Evolutionary conservation across 306 rosid species (phyloP).

Genomic region (Vigna nakashimae): DNA sequence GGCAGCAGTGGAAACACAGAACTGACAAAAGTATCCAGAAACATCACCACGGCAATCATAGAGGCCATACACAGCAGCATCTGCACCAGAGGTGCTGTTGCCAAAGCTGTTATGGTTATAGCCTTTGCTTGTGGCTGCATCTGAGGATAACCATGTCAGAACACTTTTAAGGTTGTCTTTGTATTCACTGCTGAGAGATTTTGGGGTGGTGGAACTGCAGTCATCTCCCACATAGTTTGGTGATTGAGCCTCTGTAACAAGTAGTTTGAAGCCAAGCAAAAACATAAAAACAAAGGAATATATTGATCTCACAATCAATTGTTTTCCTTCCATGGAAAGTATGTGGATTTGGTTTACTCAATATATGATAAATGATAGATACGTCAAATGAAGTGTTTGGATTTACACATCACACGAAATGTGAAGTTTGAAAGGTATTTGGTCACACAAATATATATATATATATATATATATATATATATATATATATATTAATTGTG

Average conservation of each 20-base stretch:
- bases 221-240: constrained; percentile 4
- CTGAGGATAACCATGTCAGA: constrained; percentile 14
- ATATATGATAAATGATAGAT: background rate
- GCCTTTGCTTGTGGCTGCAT: constrained; percentile 37
- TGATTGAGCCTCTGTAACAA: constrained; percentile 14
- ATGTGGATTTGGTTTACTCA: background rate
- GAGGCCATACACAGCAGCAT: constrained; percentile 27
- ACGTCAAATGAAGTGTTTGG: background rate
- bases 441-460: too few relatives aligned
- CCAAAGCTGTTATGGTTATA: constrained; percentile 20
- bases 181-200: background rate
- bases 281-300: background rate
- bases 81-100: background rate
- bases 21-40: constrained; percentile 17
- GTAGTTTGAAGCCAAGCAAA: background rate
- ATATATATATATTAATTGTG: too few relatives aligned
- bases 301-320: background rate
- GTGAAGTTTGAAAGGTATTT: too few relatives aligned
- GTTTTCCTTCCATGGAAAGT: background rate
- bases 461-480: too few relatives aligned
- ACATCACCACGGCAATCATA: constrained; percentile 36
- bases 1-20: constrained; percentile 30
- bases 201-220: background rate
- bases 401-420: too few relatives aligned
- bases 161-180: constrained; percentile 11